Conservation (phyloP, 1,139 yeast species). For the Hemisphaericaspora subhashii region DNA sequence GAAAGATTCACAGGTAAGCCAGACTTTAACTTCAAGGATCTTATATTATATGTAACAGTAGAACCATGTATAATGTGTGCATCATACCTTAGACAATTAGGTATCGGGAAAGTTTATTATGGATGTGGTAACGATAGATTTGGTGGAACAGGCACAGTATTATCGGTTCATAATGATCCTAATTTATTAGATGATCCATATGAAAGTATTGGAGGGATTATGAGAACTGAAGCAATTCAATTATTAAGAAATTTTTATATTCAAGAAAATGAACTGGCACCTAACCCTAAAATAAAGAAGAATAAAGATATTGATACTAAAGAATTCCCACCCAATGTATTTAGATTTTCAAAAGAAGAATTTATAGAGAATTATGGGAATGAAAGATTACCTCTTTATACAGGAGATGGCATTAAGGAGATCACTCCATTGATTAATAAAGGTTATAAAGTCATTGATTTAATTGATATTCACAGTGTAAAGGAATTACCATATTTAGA, state of each 20-base stretch:
- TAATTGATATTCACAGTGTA: conserved; percentile 21
- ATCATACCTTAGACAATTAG: conserved; percentile 79
- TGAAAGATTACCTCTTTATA: conserved; percentile 19
- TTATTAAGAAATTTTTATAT: conserved; percentile 79
- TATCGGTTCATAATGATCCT: conserved; percentile 56
- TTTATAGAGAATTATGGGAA: conserved; percentile 30
- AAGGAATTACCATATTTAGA: conserved; percentile 24
- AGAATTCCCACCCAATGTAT: conserved; percentile 53
- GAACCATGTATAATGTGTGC: conserved; percentile 99
- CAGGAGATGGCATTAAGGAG: conserved; percentile 20
- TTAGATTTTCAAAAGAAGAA: conserved; percentile 19
- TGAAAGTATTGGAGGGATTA: conserved; percentile 71
- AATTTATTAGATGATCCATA: conserved; percentile 41
- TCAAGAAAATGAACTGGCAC: conserved; percentile 83
- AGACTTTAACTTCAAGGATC: conserved; percentile 39
- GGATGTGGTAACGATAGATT: conserved; percentile 95
- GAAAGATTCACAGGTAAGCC: conserved; percentile 13
- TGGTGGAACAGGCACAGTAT: conserved; percentile 94
- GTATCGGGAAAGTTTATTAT: conserved; percentile 70
- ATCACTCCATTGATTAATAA: conserved; percentile 29
- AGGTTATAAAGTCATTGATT: conserved; percentile 28
- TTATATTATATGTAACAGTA: conserved; percentile 82
- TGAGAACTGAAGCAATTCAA: conserved; percentile 79
- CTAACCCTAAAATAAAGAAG: conserved; percentile 73
- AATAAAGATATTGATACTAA: conserved; percentile 69